Evolutionary conservation across 345 rosid species (phyloP).

Genomic region (Bretschneidera sinensis): DNA sequence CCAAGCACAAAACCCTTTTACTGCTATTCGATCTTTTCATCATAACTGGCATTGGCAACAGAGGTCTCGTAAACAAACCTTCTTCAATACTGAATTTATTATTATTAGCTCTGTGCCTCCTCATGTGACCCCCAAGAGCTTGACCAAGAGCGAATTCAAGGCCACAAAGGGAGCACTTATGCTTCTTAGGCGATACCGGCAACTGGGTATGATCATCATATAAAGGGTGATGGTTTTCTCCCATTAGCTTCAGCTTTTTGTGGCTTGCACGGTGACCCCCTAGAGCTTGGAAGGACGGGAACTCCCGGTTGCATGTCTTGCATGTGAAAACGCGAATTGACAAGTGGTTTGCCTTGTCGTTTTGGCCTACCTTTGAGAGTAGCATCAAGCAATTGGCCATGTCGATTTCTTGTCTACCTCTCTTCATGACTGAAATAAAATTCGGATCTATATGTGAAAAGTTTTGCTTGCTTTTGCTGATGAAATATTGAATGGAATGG

Average conservation of each 20-base stretch:
- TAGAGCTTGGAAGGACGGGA: conserved; percentile 79
- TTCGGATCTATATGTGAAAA: no score
- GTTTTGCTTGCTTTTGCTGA: background rate
- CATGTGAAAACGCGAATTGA: conserved; percentile 56
- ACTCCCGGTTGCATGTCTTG: conserved; percentile 80
- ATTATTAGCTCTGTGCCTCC: conserved; percentile 63
- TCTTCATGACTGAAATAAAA: conserved; percentile 52
- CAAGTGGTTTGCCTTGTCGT: background rate
- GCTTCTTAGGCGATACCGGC: conserved; percentile 44
- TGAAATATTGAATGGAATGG: background rate
- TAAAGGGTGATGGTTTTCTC: conserved; percentile 6
- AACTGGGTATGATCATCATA: conserved; percentile 6
- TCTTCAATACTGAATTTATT: background rate
- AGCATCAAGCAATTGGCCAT: conserved; percentile 66
- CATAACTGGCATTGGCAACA: conserved; percentile 32
- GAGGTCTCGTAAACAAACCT: conserved; percentile 22
- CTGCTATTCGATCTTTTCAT: conserved; percentile 58
- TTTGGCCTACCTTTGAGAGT: conserved; percentile 53
- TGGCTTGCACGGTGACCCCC: conserved; percentile 97
- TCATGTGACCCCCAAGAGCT: conserved; percentile 96
- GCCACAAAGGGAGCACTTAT: conserved; percentile 86
- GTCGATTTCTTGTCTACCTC: conserved; percentile 38
- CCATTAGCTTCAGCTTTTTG: conserved; percentile 44
- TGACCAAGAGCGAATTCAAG: conserved; percentile 76
- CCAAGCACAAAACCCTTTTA: conserved; percentile 51